These are phyloP conservation scores for Malassezia furfur DNA, from an alignment of 1,284 basidiomycete genomes.

Conservation along the genomic window DNA sequence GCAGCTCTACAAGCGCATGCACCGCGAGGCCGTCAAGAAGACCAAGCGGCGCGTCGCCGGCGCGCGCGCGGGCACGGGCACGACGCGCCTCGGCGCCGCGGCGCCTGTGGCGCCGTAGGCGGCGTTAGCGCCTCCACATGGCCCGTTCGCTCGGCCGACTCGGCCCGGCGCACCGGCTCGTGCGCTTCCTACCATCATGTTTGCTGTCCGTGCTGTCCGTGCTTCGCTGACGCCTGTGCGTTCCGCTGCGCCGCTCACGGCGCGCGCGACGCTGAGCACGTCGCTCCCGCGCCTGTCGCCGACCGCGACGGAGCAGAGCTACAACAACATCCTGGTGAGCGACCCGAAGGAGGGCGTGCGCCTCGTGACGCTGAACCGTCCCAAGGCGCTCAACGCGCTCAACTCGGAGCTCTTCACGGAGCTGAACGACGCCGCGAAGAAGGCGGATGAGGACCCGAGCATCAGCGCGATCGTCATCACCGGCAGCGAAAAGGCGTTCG, in stretches of 20 bases:
- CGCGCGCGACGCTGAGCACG: constrained; percentile 26
- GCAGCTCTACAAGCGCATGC: constrained; percentile 30
- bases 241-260: constrained; percentile 10
- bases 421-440: constrained; percentile 67
- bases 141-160: constrained; percentile 9
- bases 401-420: constrained; percentile 55
- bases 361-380: constrained; percentile 86
- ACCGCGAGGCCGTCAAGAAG: constrained; percentile 38
- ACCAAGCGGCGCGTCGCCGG: constrained; percentile 18
- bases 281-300: constrained; percentile 27
- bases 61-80: constrained; percentile 12
- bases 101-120: background rate
- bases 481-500: constrained; percentile 85
- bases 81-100: background rate
- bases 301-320: constrained; percentile 16
- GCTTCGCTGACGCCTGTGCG: constrained; percentile 19
- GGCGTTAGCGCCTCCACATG: background rate
- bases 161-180: background rate
- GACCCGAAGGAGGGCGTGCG: constrained; percentile 66
- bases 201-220: constrained; percentile 21
- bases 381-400: constrained; percentile 75
- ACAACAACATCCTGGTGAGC: constrained; percentile 67
- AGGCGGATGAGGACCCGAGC: constrained; percentile 54
- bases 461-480: constrained; percentile 78
- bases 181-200: constrained; percentile 6